These are phyloP conservation scores for Magnaporthiopsis rhizophila DNA, from an alignment of 2,329 filamentous ascomycete species.

Conservation along the genomic window DNA sequence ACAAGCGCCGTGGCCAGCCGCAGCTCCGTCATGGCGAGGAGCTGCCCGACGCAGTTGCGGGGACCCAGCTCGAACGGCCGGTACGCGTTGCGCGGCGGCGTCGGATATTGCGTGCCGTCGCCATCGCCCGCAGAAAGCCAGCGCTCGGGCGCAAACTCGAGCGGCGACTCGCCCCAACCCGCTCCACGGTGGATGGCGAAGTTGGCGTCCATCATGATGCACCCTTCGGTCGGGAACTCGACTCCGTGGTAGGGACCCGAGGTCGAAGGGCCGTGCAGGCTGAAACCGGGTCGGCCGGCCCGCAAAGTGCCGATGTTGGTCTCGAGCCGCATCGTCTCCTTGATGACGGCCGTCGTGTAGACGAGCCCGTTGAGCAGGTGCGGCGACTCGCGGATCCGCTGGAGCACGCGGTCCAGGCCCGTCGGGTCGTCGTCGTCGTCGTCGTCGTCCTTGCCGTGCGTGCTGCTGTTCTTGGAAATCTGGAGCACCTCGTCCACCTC, in stretches of 20 bases:
- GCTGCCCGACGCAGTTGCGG: slow-evolving; percentile 48
- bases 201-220: slow-evolving; percentile 6
- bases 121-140: slow-evolving; percentile 11
- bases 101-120: slow-evolving; percentile 22
- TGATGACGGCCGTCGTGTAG: slow-evolving; percentile 7
- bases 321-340: slow-evolving; percentile 7
- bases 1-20: slow-evolving; percentile 12
- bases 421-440: slow-evolving; percentile 17
- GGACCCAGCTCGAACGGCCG: slow-evolving; percentile 47
- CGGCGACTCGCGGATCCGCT: slow-evolving; percentile 1
- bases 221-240: slow-evolving; percentile 6
- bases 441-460: neutral
- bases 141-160: slow-evolving; percentile 6
- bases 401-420: neutral
- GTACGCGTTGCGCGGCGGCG: slow-evolving; percentile 35
- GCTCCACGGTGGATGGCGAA: slow-evolving; percentile 5
- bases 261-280: slow-evolving; percentile 1
- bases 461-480: neutral
- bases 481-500: slow-evolving; percentile 5
- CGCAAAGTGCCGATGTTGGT: slow-evolving; percentile 7
- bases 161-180: slow-evolving; percentile 1
- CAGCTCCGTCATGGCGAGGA: slow-evolving; percentile 13
- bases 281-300: slow-evolving; percentile 5
- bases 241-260: neutral
- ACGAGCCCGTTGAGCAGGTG: slow-evolving; percentile 4